Base-by-base conservation (phyloP, 1,139 yeast genomes). In the Chernovozyma aurita region DNA sequence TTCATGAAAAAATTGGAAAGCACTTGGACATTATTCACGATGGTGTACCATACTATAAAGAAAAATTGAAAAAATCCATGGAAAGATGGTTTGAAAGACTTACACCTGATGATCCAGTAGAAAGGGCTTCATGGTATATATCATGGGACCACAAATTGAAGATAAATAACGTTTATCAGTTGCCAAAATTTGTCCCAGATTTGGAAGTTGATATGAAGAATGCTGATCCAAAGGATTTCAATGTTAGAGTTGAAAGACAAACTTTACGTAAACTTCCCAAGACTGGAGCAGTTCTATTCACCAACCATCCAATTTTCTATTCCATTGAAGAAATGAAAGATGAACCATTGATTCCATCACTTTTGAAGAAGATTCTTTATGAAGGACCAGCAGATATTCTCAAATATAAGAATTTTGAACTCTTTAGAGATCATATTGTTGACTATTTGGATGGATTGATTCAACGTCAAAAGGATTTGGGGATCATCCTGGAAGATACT, bases 251-350 rank as follows among this genome's bases (percentile, higher is more conserved):
- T 21, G 79, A 81, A 44, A 65, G 82, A 46, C 78, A 74, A 46
- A 60, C 78, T 1, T 56, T 74, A 37, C 53, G 78, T 36, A 62
- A 74, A 42, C 60, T 75, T 36, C 80, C 80, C 4, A 61, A 61
- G 38, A 52, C 74, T 2, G 53, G 56, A 30, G 76, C 76, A 1
- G 65, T 73, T 34, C 63, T 79, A 24, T 78, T 80, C 54, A 64
- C 81, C 30, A 77, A 81, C 52, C 88, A 82, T 51, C 88, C 88
- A 3, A 65, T 80, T 9, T 80, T 76, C 52, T 82, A 82, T 56
- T 69, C 80, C 2, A 65, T 82, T 39, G 87, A 80, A 18, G 88
- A 82, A 50, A 80, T 82, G 87, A 80, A 80, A 51, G 85, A 82
- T 52, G 90, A 82, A 51, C 87, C 88, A 7, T 55, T 77, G 58